Evolutionary conservation across 139 green algal species (phyloP).

Genomic region (Yamagishiella unicocca): DNA sequence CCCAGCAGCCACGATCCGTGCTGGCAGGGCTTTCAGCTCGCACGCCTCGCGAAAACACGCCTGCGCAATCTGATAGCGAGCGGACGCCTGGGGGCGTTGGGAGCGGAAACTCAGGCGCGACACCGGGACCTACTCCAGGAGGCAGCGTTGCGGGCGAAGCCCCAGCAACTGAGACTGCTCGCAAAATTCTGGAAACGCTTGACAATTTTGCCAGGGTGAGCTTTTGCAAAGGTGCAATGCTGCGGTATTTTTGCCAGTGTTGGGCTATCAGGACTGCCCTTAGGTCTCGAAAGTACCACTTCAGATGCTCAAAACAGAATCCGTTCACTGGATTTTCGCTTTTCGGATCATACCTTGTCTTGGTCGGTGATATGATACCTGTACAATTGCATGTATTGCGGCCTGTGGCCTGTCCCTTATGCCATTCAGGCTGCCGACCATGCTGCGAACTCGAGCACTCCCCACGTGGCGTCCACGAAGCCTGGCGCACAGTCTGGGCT

Average conservation of each 20-base stretch:
- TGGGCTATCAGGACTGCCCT: too few species aligned
- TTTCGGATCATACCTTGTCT: too few species aligned
- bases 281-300: too few species aligned
- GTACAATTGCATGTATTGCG: too few species aligned
- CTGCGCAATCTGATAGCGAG: constrained; percentile 10
- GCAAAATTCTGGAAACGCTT: constrained; percentile 52
- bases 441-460: not conserved
- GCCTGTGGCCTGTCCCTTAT: too few species aligned
- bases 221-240: too few species aligned
- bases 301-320: too few species aligned
- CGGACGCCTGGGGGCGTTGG: not conserved
- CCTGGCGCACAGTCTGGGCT: not conserved
- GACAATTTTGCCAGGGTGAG: constrained; percentile 55
- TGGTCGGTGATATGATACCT: too few species aligned
- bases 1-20: constrained; percentile 40
- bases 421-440: too few species aligned
- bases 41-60: not conserved
- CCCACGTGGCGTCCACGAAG: not conserved
- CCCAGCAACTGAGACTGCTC: constrained; percentile 51
- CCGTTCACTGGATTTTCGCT: too few species aligned
- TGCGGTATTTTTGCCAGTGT: too few species aligned
- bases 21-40: constrained; percentile 34
- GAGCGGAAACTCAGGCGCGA: not conserved
- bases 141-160: not conserved
- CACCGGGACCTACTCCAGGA: not conserved